phyloP scores from a whole-genome alignment of 371 early-diverging fungal genomes.

The Rhizomucor pusillus region DNA sequence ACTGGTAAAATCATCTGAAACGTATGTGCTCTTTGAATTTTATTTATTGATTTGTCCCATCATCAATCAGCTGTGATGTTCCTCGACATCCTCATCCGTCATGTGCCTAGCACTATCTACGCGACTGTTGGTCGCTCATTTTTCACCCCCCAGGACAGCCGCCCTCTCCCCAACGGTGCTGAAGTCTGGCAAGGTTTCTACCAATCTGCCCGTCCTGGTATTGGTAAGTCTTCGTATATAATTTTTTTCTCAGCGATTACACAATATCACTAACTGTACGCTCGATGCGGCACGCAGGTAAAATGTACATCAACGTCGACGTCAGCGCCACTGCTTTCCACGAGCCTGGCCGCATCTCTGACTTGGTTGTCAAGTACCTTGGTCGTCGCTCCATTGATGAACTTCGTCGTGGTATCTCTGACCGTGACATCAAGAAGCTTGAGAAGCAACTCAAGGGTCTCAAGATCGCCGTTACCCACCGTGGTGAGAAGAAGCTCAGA shows the following conservation, averaged over 20 bases:
- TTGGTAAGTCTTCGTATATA: constrained; percentile 38
- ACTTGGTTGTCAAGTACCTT: constrained; percentile 61
- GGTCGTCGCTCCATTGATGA: constrained; percentile 57
- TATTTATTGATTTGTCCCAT: neutral
- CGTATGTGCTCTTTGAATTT: neutral
- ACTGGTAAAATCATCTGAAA: constrained; percentile 25
- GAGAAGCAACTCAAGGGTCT: constrained; percentile 71
- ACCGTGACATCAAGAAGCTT: constrained; percentile 58
- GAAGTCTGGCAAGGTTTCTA: constrained; percentile 93
- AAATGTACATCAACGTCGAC: constrained; percentile 80
- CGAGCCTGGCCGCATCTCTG: constrained; percentile 65
- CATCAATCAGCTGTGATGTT: constrained; percentile 66
- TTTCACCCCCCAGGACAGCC: constrained; percentile 69
- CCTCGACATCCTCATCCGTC: constrained; percentile 78
- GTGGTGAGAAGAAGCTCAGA: constrained; percentile 60
- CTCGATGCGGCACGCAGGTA: constrained; percentile 24
- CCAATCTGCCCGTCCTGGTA: constrained; percentile 76
- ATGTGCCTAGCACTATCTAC: constrained; percentile 67
- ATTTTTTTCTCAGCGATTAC: neutral
- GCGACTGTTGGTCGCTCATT: constrained; percentile 84
- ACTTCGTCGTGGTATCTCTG: constrained; percentile 58
- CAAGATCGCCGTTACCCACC: constrained; percentile 71
- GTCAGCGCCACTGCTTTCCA: constrained; percentile 85
- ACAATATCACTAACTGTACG: neutral
- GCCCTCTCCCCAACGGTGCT: constrained; percentile 65